These are phyloP conservation scores for Lipomyces yamanashiensis DNA, from an alignment of 805 yeast species.

Conservation along the genomic window DNA sequence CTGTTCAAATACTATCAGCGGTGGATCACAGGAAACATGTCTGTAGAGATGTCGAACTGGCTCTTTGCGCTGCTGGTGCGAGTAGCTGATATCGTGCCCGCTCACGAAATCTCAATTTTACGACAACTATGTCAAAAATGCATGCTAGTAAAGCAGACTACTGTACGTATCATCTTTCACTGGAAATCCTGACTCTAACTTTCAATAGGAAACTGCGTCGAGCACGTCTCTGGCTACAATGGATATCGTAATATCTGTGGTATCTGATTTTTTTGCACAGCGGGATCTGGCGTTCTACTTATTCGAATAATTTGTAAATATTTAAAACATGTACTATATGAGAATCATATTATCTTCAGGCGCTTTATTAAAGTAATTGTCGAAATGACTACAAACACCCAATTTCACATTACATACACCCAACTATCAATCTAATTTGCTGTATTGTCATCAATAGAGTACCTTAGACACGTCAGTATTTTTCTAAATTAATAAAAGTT, in stretches of 20 bases:
- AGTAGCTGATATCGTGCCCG: slow-evolving; percentile 48
- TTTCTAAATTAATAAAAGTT: not conserved
- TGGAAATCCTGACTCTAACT: not conserved
- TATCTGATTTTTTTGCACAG: slow-evolving; percentile 38
- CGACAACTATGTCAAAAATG: slow-evolving; percentile 51
- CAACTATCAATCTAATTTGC: not conserved
- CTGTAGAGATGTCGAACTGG: slow-evolving; percentile 47
- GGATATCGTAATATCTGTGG: slow-evolving; percentile 37
- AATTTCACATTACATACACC: not conserved
- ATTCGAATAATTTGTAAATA: slow-evolving; percentile 6
- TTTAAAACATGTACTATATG: not conserved
- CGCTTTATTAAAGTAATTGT: not conserved
- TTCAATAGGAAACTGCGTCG: slow-evolving; percentile 26
- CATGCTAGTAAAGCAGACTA: slow-evolving; percentile 30
- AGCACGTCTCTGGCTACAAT: slow-evolving; percentile 34
- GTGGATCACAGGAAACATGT: slow-evolving; percentile 49
- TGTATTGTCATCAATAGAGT: slow-evolving; percentile 24
- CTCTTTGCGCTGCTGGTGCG: slow-evolving; percentile 48
- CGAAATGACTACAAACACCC: too few relatives aligned
- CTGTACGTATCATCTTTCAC: slow-evolving; percentile 12
- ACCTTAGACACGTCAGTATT: slow-evolving; percentile 1
- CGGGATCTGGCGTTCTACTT: slow-evolving; percentile 32
- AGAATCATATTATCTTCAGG: not conserved
- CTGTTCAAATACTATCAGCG: slow-evolving; percentile 50
- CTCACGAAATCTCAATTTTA: slow-evolving; percentile 49